These are phyloP conservation scores for Xerocomellus intermedius DNA, from an alignment of 768 basidiomycete genomes.

Conservation along the genomic window DNA sequence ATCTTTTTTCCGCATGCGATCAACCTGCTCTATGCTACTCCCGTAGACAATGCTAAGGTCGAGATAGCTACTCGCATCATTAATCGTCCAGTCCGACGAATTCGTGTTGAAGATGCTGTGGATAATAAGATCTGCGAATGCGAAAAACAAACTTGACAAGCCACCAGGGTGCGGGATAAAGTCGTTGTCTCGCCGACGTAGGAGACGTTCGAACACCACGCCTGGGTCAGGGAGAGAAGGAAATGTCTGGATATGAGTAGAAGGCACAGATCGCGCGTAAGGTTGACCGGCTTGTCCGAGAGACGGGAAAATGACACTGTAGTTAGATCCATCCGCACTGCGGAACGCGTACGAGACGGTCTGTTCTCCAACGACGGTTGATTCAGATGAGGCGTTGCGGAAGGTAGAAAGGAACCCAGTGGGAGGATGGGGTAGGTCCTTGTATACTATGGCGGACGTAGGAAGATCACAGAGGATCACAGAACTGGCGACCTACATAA, in stretches of 20 bases:
- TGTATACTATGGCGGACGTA: constrained; percentile 51
- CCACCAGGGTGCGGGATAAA: constrained; percentile 63
- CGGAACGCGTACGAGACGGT: constrained; percentile 51
- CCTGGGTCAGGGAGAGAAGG: constrained; percentile 61
- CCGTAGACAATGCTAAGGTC: constrained; percentile 79
- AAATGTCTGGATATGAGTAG: constrained; percentile 40
- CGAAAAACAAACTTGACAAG: constrained; percentile 72
- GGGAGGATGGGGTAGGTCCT: constrained; percentile 79
- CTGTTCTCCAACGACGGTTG: background rate
- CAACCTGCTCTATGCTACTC: constrained; percentile 44
- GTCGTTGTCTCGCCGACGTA: constrained; percentile 38
- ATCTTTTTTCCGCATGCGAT: constrained; percentile 56
- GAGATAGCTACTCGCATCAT: constrained; percentile 69
- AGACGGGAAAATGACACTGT: constrained; percentile 52
- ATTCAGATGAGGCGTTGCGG: background rate
- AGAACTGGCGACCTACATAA: constrained; percentile 48
- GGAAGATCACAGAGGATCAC: background rate
- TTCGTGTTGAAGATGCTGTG: constrained; percentile 69
- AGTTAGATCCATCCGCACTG: constrained; percentile 58
- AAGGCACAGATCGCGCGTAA: constrained; percentile 66
- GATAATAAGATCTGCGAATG: constrained; percentile 75
- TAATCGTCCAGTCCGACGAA: constrained; percentile 47
- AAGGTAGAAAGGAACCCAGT: constrained; percentile 44
- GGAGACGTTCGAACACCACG: constrained; percentile 69
- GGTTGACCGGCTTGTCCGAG: constrained; percentile 61